phyloP scores from a whole-genome alignment of 2,329 filamentous ascomycete genomes.

The Fusarium sambucinum region DNA sequence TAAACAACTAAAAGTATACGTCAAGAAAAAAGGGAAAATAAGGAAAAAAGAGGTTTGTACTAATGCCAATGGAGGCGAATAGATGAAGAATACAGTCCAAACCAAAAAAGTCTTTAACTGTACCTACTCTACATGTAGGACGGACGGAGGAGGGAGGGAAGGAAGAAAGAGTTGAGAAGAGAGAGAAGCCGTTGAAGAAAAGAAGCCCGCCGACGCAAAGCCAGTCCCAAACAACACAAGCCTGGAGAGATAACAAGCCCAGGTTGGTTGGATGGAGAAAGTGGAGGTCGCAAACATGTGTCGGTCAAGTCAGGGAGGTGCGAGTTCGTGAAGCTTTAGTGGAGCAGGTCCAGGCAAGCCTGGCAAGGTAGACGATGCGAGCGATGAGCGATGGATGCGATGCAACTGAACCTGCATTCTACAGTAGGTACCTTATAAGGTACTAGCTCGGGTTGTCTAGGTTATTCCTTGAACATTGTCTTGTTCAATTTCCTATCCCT shows the following conservation, averaged over 20 bases:
- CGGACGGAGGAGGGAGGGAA: slow-evolving; percentile 7
- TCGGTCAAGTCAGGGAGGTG: slow-evolving; percentile 11
- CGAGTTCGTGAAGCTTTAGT: slow-evolving; percentile 29
- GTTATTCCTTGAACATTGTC: not conserved
- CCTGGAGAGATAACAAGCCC: slow-evolving; percentile 17
- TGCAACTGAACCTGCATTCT: slow-evolving; percentile 15
- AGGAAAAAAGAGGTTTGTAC: slow-evolving; percentile 3
- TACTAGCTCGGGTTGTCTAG: slow-evolving; percentile 4
- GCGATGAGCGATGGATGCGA: slow-evolving; percentile 12
- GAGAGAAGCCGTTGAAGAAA: slow-evolving; percentile 30
- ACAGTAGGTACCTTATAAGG: too few species aligned
- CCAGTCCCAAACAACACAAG: slow-evolving; percentile 23
- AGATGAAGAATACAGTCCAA: slow-evolving; percentile 13
- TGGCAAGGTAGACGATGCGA: slow-evolving; percentile 12
- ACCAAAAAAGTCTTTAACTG: slow-evolving; percentile 5
- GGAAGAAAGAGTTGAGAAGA: slow-evolving; percentile 35
- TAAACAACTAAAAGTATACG: slow-evolving; percentile 22
- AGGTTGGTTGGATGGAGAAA: slow-evolving; percentile 24
- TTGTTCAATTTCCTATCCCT: not conserved
- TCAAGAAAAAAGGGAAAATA: slow-evolving; percentile 4
- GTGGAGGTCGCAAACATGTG: slow-evolving; percentile 24
- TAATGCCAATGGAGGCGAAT: slow-evolving; percentile 1
- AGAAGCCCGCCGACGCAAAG: slow-evolving; percentile 5
- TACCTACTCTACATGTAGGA: slow-evolving; percentile 16
- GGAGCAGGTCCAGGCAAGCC: slow-evolving; percentile 24